Conservation (phyloP, 805 yeast species). For the Candida pseudofarinosa region DNA sequence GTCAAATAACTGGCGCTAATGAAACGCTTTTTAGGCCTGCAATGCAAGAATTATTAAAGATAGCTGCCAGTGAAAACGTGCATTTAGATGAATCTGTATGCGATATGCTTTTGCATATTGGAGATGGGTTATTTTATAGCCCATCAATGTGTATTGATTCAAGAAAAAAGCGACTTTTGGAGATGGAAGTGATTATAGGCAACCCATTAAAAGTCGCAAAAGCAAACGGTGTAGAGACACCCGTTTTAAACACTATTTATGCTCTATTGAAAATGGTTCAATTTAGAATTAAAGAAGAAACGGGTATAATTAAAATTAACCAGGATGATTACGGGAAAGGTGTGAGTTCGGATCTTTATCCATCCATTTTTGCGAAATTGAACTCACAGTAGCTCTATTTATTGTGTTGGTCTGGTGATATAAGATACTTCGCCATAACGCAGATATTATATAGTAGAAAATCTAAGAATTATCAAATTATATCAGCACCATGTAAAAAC, state of each 20-base stretch:
- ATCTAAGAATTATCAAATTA: too few species aligned
- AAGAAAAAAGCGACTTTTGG: slow-evolving; percentile 34
- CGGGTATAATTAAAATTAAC: slow-evolving; percentile 36
- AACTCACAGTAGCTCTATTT: too few species aligned
- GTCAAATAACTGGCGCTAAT: slow-evolving; percentile 32
- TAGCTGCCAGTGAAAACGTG: slow-evolving; percentile 69
- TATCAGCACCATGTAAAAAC: slow-evolving; percentile 62
- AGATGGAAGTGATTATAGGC: slow-evolving; percentile 38
- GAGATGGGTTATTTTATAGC: slow-evolving; percentile 38
- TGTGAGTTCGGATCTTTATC: slow-evolving; percentile 18
- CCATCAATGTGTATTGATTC: slow-evolving; percentile 41
- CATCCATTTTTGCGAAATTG: slow-evolving; percentile 5
- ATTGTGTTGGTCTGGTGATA: too few species aligned
- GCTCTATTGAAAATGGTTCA: slow-evolving; percentile 58
- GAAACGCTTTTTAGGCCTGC: slow-evolving; percentile 45
- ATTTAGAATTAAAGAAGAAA: slow-evolving; percentile 53
- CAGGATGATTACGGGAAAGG: slow-evolving; percentile 15
- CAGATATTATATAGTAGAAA: too few species aligned
- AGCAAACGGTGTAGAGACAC: slow-evolving; percentile 44
- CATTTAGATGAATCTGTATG: slow-evolving; percentile 48
- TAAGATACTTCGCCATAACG: too few species aligned
- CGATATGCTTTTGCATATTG: slow-evolving; percentile 47
- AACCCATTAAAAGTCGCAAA: slow-evolving; percentile 37
- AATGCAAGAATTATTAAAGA: slow-evolving; percentile 59
- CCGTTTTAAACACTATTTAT: slow-evolving; percentile 56